Conservation (phyloP, 1,284 basidiomycete species). For the Lentinula novae-zelandiae region DNA sequence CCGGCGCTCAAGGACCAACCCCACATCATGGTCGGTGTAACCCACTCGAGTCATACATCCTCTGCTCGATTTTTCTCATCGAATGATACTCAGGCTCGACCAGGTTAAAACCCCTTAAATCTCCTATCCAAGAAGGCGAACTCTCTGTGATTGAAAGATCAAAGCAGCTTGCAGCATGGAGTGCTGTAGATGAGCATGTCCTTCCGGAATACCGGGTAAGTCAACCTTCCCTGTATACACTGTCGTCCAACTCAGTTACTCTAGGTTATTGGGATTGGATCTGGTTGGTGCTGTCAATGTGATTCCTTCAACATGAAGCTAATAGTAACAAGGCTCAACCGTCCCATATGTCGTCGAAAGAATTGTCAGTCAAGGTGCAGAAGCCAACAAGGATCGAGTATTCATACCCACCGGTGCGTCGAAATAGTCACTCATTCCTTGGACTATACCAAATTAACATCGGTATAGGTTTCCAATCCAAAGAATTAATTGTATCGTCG, state of each 20-base stretch:
- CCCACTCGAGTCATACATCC: neutral
- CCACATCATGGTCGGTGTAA: neutral
- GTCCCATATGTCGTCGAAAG: constrained; percentile 98
- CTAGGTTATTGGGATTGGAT: constrained; percentile 89
- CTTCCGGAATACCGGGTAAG: constrained; percentile 79
- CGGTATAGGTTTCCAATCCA: constrained; percentile 85
- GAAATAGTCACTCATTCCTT: neutral
- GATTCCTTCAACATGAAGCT: neutral
- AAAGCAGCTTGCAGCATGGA: constrained; percentile 90
- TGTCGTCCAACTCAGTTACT: neutral
- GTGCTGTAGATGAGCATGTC: constrained; percentile 91
- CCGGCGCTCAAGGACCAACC: constrained; percentile 5
- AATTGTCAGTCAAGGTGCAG: constrained; percentile 81
- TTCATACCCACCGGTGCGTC: constrained; percentile 85
- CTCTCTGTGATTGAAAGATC: constrained; percentile 63
- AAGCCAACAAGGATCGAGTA: constrained; percentile 75
- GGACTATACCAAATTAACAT: neutral
- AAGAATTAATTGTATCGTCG: constrained; percentile 87
- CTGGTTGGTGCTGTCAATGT: constrained; percentile 42
- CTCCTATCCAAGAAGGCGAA: constrained; percentile 18
- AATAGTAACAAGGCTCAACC: constrained; percentile 67
- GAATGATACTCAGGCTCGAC: neutral
- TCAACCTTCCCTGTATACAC: constrained; percentile 8
- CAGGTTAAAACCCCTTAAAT: constrained; percentile 23
- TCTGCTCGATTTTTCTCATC: neutral